Conservation (phyloP, 805 yeast species). For the Spencermartinsiella europaea region DNA sequence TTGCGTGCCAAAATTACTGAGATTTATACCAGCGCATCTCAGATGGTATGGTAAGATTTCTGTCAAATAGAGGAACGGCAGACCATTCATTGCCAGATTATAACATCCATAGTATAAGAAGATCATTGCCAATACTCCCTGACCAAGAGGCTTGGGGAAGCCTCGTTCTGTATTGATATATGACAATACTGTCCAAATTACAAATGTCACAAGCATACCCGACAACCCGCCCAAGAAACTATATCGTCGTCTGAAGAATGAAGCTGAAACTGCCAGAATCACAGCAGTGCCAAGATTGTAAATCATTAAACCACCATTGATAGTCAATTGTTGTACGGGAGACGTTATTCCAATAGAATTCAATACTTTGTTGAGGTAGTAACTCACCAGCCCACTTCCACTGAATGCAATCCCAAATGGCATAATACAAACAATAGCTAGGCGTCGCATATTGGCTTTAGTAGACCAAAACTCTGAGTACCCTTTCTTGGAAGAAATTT, state of each 20-base stretch:
- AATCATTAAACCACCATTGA: constrained; percentile 19
- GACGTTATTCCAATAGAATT: constrained; percentile 48
- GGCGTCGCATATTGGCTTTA: constrained; percentile 7
- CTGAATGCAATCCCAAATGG: constrained; percentile 13
- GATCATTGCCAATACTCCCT: constrained; percentile 6
- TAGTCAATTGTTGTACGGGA: constrained; percentile 6
- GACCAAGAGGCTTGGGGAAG: constrained; percentile 11
- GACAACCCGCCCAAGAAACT: constrained; percentile 6
- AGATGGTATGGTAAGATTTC: constrained; percentile 26
- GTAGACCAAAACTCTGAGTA: constrained; percentile 4
- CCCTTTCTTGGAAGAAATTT: background rate
- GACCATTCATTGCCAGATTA: background rate
- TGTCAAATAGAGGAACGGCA: constrained; percentile 10
- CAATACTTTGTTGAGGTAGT: constrained; percentile 47
- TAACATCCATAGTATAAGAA: background rate
- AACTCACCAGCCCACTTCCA: constrained; percentile 21
- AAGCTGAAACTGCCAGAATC: constrained; percentile 1
- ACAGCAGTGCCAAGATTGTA: constrained; percentile 1
- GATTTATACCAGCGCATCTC: constrained; percentile 38
- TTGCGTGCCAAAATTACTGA: constrained; percentile 17
- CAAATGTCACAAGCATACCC: constrained; percentile 6
- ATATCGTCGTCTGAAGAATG: constrained; percentile 3
- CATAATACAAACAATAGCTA: constrained; percentile 5
- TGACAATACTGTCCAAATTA: constrained; percentile 42
- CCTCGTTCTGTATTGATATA: constrained; percentile 40